Evolutionary conservation across 345 rosid genomes (phyloP).

Genomic region (Ricinus communis): DNA sequence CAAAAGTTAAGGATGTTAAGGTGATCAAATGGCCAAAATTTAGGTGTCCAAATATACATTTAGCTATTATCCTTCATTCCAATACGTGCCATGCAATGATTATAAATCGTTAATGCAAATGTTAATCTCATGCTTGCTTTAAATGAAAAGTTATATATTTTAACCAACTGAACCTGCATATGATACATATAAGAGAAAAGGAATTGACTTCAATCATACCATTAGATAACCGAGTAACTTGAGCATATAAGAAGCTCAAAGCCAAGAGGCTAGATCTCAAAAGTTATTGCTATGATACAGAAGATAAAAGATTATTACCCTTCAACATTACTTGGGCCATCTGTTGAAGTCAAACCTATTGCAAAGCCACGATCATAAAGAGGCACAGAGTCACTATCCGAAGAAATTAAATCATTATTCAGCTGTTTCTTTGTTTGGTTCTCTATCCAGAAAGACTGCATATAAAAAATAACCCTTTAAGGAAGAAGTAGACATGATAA

Average conservation of each 20-base stretch:
- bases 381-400: conserved; percentile 58
- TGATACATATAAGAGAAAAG: neutral
- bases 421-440: conserved; percentile 44
- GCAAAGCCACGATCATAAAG: conserved; percentile 89
- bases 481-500: neutral
- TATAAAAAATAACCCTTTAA: conserved; percentile 20
- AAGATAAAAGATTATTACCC: conserved; percentile 44
- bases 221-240: neutral
- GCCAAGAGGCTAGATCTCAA: neutral
- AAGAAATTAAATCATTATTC: conserved; percentile 35
- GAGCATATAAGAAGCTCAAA: neutral
- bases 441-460: conserved; percentile 92
- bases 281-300: neutral
- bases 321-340: conserved; percentile 59
- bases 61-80: neutral
- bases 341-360: conserved; percentile 71
- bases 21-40: too few relatives aligned
- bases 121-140: neutral
- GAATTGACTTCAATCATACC: neutral
- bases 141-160: neutral
- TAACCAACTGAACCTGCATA: neutral
- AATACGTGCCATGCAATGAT: neutral
- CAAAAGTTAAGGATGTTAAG: too few relatives aligned
- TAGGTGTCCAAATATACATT: too few relatives aligned
- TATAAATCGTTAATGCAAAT: neutral